A percentile compares a stretch with the other conserved stretches of the same genome.
phyloP scores from a whole-genome alignment of 2,329 filamentous ascomycete genomes.

The Colletotrichum paranaense region DNA sequence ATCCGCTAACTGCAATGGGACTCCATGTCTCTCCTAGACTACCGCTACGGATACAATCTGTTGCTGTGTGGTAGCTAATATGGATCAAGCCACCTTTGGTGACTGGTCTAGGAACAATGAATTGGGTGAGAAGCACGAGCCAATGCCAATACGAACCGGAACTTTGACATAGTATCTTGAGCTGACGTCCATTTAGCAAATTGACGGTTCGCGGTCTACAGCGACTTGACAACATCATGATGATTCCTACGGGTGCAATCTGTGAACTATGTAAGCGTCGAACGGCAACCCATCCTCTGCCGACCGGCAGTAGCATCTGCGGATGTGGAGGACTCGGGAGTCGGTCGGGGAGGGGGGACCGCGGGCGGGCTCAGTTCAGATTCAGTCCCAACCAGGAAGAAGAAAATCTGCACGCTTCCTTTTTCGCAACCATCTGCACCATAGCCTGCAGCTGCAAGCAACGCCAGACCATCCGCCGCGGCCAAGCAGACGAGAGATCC shows the following conservation, averaged over 20 bases:
- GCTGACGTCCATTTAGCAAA: not conserved
- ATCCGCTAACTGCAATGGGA: not conserved
- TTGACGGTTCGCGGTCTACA: not conserved
- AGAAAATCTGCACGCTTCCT: constrained; percentile 18
- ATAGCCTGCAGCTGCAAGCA: not conserved
- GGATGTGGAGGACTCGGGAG: not conserved
- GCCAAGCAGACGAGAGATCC: constrained; percentile 23
- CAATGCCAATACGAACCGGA: constrained; percentile 20
- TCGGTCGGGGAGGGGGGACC: too few relatives aligned
- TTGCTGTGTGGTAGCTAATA: not conserved
- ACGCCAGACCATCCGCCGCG: constrained; percentile 6
- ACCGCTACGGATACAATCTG: not conserved
- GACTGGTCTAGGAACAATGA: not conserved
- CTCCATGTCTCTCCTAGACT: not conserved
- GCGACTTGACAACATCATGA: not conserved
- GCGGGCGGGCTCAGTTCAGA: too few relatives aligned
- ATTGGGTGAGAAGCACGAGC: constrained; percentile 12
- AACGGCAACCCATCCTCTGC: not conserved
- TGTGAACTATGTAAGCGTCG: too few relatives aligned
- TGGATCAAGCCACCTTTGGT: not conserved
- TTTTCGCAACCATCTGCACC: constrained; percentile 5
- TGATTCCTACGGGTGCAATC: not conserved
- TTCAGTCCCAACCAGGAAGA: constrained; percentile 5
- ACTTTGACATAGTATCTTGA: not conserved
- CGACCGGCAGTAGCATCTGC: not conserved